phyloP scores from a whole-genome alignment of 208 protist genomes.

The Lotmaria passim region DNA sequence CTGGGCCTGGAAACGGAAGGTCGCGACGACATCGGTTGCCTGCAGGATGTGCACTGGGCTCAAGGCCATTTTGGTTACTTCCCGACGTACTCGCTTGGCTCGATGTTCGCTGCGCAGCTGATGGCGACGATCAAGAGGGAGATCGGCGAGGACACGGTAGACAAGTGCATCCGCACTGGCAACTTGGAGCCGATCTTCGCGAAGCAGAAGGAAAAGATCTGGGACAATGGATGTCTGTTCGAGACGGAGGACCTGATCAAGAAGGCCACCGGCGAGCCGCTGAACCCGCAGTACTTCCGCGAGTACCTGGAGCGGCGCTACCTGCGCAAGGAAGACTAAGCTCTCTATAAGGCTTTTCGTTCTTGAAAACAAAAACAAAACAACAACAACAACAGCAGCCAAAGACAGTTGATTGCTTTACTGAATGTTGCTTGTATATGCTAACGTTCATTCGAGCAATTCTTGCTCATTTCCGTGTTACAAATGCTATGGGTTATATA shows the following conservation, averaged over 20 bases:
- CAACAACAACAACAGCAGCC: too few species aligned
- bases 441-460: too few species aligned
- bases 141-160: conserved; percentile 56
- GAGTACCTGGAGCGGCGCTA: conserved; percentile 88
- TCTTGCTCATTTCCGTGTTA: too few species aligned
- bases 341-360: too few species aligned
- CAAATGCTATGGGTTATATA: too few species aligned
- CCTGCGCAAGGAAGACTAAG: conserved; percentile 45
- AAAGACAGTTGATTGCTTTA: too few species aligned
- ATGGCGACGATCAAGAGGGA: conserved; percentile 69
- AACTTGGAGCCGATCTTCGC: conserved; percentile 70
- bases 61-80: conserved; percentile 82
- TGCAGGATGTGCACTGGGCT: conserved; percentile 91
- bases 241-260: conserved; percentile 84
- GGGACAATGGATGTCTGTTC: conserved; percentile 54
- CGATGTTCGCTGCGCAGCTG: conserved; percentile 85
- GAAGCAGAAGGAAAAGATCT: too few species aligned
- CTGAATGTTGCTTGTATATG: too few species aligned
- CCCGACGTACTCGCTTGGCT: conserved; percentile 86
- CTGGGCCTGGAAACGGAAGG: conserved; percentile 76
- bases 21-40: conserved; percentile 69
- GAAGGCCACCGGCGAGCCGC: conserved; percentile 74
- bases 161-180: conserved; percentile 58
- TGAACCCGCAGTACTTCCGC: conserved; percentile 85
- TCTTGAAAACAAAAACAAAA: too few species aligned